Evolutionary conservation across 371 early-diverging fungal species (phyloP).

Genomic region (Circinella minor): DNA sequence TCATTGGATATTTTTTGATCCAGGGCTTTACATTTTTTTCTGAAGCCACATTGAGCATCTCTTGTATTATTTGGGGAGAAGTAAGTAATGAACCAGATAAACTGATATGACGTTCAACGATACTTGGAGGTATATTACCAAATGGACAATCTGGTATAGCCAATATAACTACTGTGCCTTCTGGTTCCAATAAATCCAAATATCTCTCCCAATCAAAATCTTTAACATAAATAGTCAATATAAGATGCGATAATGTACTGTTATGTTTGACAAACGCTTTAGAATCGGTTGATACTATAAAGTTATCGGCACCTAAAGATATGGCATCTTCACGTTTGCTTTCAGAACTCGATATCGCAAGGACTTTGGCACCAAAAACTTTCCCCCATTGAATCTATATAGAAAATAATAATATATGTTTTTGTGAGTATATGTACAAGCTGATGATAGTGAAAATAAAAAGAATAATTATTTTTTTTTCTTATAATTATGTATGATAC

Average conservation of each 20-base stretch:
- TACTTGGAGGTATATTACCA: slow-evolving; percentile 29
- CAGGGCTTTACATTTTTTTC: slow-evolving; percentile 64
- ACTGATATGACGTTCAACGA: slow-evolving; percentile 45
- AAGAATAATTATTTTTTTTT: too few relatives aligned
- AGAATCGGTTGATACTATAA: slow-evolving; percentile 24
- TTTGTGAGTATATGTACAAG: too few relatives aligned
- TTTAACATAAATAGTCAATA: slow-evolving; percentile 42
- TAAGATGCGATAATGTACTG: slow-evolving; percentile 18
- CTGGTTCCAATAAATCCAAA: slow-evolving; percentile 40
- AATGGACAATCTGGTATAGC: slow-evolving; percentile 63
- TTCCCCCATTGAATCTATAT: slow-evolving; percentile 39
- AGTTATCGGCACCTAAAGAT: slow-evolving; percentile 39
- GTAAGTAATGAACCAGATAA: slow-evolving; percentile 75
- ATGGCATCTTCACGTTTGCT: slow-evolving; percentile 39
- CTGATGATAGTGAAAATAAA: too few relatives aligned
- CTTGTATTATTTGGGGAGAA: slow-evolving; percentile 49
- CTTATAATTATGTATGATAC: too few relatives aligned
- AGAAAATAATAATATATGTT: too few relatives aligned
- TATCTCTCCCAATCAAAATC: slow-evolving; percentile 44
- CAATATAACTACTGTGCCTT: slow-evolving; percentile 60
- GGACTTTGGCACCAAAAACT: slow-evolving; percentile 67
- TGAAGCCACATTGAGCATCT: slow-evolving; percentile 76
- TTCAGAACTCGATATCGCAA: slow-evolving; percentile 32
- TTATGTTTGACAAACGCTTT: slow-evolving; percentile 13
- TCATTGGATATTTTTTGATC: slow-evolving; percentile 67